Conservation (phyloP, 2,329 filamentous ascomycete genomes). For the Dryadomyces quercus-mongolicae region DNA sequence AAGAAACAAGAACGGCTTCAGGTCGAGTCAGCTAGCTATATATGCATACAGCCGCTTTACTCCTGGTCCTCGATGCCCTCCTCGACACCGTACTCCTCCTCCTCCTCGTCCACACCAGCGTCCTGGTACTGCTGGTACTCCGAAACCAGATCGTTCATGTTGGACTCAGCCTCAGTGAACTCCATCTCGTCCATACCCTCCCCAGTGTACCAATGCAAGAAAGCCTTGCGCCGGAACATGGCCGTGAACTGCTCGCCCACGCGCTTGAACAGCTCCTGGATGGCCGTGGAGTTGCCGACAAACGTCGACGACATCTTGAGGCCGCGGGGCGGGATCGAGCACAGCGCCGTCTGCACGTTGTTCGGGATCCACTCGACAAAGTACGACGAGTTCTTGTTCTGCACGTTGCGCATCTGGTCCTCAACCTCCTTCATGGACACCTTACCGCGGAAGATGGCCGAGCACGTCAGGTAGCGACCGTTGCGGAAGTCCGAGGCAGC, state of each 20-base stretch:
- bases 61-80: slow-evolving; percentile 55
- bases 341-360: slow-evolving; percentile 99
- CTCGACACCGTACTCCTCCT: slow-evolving; percentile 93
- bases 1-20: background rate
- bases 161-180: slow-evolving; percentile 99
- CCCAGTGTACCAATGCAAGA: slow-evolving; percentile 99
- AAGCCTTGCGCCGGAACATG: slow-evolving; percentile 99
- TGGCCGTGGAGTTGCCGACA: slow-evolving; percentile 97
- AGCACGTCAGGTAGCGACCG: slow-evolving; percentile 98
- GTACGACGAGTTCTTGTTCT: slow-evolving; percentile 99
- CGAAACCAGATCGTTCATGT: slow-evolving; percentile 99
- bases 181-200: slow-evolving; percentile 99
- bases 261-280: slow-evolving; percentile 99
- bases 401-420: slow-evolving; percentile 99
- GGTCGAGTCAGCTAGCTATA: too few species aligned
- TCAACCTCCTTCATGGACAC: slow-evolving; percentile 99
- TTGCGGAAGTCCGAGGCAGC: slow-evolving; percentile 99
- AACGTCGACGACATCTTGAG: slow-evolving; percentile 99
- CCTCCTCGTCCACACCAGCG: slow-evolving; percentile 90
- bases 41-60: slow-evolving; percentile 3
- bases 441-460: slow-evolving; percentile 98
- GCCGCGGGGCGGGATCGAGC: slow-evolving; percentile 94
- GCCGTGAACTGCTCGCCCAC: slow-evolving; percentile 98
- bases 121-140: slow-evolving; percentile 99
- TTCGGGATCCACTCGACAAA: slow-evolving; percentile 99